A percentile compares a stretch with the other conserved stretches of the same genome.
phyloP scores from a whole-genome alignment of 257 asterid species.

The Phtheirospermum japonicum region DNA sequence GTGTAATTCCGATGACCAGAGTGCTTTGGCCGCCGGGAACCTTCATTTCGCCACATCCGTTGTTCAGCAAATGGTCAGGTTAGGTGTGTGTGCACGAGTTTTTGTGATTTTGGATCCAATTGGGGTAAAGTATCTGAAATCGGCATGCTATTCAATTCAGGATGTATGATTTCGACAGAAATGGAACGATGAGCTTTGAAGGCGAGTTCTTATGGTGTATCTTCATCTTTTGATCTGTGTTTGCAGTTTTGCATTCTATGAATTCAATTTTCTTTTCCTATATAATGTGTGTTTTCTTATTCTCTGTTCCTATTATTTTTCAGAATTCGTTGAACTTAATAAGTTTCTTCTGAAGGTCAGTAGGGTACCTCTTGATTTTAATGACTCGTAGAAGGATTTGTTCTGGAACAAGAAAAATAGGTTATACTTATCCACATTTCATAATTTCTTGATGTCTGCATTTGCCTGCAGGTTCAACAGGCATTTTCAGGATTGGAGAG shows the following conservation, averaged over 20 bases:
- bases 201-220: conserved; percentile 34
- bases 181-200: conserved; percentile 81
- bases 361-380: conserved; percentile 10
- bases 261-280: neutral
- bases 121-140: conserved; percentile 1
- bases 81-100: conserved; percentile 2
- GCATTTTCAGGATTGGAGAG: conserved; percentile 78
- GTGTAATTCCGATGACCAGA: conserved; percentile 32
- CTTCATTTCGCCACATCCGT: conserved; percentile 59
- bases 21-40: conserved; percentile 69
- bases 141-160: conserved; percentile 36
- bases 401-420: neutral
- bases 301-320: neutral
- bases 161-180: conserved; percentile 79
- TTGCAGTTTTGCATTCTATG: conserved; percentile 6
- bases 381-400: neutral
- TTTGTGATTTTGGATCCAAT: conserved; percentile 12
- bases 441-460: conserved; percentile 10
- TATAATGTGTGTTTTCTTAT: neutral
- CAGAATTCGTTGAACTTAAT: conserved; percentile 77
- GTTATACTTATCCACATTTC: neutral
- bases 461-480: conserved; percentile 64
- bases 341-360: conserved; percentile 80
- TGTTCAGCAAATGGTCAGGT: conserved; percentile 92
- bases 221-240: neutral